Percentiles rank a stretch among this genome's conserved stretches.
Evolutionary conservation across 2,329 filamentous ascomycete genomes (phyloP).

Genomic region (Phialophora expanda): DNA sequence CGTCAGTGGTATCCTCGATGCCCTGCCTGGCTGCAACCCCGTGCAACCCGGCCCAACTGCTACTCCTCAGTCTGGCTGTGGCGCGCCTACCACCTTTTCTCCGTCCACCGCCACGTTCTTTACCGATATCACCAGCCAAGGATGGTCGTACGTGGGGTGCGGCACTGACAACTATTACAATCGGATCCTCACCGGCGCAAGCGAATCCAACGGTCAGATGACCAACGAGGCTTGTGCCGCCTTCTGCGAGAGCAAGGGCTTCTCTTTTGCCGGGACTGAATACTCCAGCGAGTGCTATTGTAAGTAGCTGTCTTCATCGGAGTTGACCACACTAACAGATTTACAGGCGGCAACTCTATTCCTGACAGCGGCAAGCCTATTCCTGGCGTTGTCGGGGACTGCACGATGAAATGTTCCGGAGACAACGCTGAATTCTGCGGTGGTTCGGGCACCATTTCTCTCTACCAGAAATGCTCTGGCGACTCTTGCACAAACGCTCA

Average conservation of each 20-base stretch:
- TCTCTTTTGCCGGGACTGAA: conserved; percentile 44
- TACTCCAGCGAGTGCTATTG: conserved; percentile 41
- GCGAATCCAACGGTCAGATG: conserved; percentile 36
- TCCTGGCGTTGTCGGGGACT: conserved; percentile 40
- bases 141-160: conserved; percentile 68
- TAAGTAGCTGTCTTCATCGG: conserved; percentile 13
- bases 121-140: conserved; percentile 54
- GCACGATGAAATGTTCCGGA: conserved; percentile 40
- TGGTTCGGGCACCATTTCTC: conserved; percentile 35
- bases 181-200: conserved; percentile 46
- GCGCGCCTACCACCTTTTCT: conserved; percentile 47
- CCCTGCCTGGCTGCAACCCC: conserved; percentile 41
- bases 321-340: conserved; percentile 13
- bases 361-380: conserved; percentile 37
- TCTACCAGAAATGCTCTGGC: conserved; percentile 42
- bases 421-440: conserved; percentile 41
- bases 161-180: conserved; percentile 53
- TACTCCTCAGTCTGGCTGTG: conserved; percentile 34
- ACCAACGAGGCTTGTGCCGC: conserved; percentile 43
- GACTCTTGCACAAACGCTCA: conserved; percentile 34
- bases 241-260: conserved; percentile 43
- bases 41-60: conserved; percentile 46
- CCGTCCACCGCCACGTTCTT: conserved; percentile 48
- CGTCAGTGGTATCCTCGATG: conserved; percentile 36
- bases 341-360: conserved; percentile 35